Conservation (phyloP, 2,329 filamentous ascomycete species). For the Fusarium napiforme region DNA sequence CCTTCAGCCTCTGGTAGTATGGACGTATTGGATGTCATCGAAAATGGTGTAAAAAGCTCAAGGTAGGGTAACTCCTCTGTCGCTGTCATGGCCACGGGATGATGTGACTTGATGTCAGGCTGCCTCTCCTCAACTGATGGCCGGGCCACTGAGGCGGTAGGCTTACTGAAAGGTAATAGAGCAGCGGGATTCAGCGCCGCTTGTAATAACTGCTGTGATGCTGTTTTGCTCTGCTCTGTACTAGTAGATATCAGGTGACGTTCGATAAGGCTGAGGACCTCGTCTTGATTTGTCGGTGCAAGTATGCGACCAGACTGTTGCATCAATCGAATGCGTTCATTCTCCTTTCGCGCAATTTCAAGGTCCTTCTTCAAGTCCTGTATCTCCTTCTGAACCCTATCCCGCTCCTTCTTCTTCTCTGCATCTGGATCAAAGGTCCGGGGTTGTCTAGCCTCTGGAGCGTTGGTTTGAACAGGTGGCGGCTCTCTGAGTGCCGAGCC, state of each 20-base stretch:
- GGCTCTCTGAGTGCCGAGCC: background rate
- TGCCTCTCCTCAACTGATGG: constrained; percentile 45
- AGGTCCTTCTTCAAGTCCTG: constrained; percentile 68
- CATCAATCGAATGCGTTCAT: constrained; percentile 61
- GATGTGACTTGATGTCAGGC: constrained; percentile 67
- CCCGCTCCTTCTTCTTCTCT: constrained; percentile 63
- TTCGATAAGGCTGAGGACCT: constrained; percentile 55
- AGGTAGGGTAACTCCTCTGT: constrained; percentile 75
- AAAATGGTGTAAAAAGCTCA: constrained; percentile 75
- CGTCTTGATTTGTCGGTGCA: constrained; percentile 50
- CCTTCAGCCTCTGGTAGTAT: constrained; percentile 53
- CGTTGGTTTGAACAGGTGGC: background rate
- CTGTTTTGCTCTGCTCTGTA: constrained; percentile 40
- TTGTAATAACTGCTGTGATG: constrained; percentile 57
- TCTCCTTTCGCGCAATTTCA: constrained; percentile 66
- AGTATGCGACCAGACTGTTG: constrained; percentile 53
- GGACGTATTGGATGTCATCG: constrained; percentile 65
- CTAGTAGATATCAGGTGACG: constrained; percentile 54
- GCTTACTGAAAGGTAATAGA: constrained; percentile 62
- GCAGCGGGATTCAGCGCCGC: constrained; percentile 62
- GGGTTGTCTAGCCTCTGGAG: constrained; percentile 2
- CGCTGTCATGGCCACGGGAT: constrained; percentile 70
- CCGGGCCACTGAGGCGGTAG: constrained; percentile 42
- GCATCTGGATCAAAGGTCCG: constrained; percentile 52
- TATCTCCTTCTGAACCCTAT: constrained; percentile 66